Percentiles rank a stretch among this genome's conserved stretches.
Conservation (phyloP, 331 rosid species). For the Pyrus hybrid region DNA sequence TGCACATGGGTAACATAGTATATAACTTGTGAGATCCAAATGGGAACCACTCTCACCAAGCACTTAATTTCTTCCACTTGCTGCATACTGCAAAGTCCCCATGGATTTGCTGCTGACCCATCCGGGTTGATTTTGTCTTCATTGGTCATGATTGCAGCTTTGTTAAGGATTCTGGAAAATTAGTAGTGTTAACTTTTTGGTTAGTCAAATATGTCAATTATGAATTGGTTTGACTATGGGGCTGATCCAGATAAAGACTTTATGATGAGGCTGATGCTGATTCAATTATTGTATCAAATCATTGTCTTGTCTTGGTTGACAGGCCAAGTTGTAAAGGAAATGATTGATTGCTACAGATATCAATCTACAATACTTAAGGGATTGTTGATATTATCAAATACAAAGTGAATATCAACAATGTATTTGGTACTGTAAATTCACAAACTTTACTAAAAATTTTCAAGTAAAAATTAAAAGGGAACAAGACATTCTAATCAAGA, state of each 20-base stretch:
- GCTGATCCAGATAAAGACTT: background rate
- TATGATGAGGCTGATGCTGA: background rate
- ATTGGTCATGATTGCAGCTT: slow-evolving; percentile 59
- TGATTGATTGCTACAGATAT: background rate
- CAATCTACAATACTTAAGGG: background rate
- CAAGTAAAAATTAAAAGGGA: background rate
- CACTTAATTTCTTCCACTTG: slow-evolving; percentile 81
- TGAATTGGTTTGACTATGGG: background rate
- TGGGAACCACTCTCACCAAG: slow-evolving; percentile 58
- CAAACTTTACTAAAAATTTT: background rate
- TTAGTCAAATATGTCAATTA: background rate
- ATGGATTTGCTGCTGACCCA: slow-evolving; percentile 62
- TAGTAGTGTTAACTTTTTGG: background rate
- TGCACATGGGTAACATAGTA: slow-evolving; percentile 41
- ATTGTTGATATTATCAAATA: background rate
- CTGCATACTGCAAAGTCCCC: slow-evolving; percentile 69
- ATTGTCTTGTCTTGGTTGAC: too few relatives aligned
- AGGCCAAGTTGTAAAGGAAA: background rate
- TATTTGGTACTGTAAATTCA: background rate
- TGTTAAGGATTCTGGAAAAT: slow-evolving; percentile 49
- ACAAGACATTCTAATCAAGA: background rate
- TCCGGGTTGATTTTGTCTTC: slow-evolving; percentile 42
- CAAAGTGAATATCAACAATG: too few relatives aligned
- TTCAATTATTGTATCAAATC: background rate
- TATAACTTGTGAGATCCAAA: slow-evolving; percentile 53